phyloP scores from a whole-genome alignment of 1,284 basidiomycete genomes.

The Trametes hirsuta region DNA sequence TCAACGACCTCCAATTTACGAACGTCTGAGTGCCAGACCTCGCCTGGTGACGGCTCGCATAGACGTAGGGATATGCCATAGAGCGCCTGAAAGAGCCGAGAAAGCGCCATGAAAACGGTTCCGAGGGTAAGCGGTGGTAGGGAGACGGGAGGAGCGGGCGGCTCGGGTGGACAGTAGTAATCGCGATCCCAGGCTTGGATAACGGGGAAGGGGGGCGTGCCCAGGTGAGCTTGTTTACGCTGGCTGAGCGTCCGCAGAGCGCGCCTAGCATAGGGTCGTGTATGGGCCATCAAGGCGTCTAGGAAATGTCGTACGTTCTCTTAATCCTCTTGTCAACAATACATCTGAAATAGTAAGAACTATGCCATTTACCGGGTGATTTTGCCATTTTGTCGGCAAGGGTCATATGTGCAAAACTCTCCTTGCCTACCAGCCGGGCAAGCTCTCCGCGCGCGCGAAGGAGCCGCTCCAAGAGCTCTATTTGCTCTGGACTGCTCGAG shows the following conservation, averaged over 20 bases:
- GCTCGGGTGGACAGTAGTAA: conserved; percentile 82
- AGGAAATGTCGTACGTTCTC: conserved; percentile 88
- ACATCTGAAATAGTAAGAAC: no score
- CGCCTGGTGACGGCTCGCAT: conserved; percentile 68
- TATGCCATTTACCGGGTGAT: conserved; percentile 71
- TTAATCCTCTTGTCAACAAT: no score
- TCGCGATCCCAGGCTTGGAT: conserved; percentile 95
- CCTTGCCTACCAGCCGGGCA: conserved; percentile 79
- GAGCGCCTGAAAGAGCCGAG: conserved; percentile 81
- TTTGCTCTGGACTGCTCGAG: conserved; percentile 68
- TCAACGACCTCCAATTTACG: conserved; percentile 93
- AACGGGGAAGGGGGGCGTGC: conserved; percentile 55
- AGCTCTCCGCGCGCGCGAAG: conserved; percentile 78
- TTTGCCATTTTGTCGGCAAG: conserved; percentile 95
- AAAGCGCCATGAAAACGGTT: conserved; percentile 85
- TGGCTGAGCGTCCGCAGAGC: conserved; percentile 75
- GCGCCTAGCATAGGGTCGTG: conserved; percentile 69
- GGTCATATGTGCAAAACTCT: conserved; percentile 84
- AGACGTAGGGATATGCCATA: conserved; percentile 87
- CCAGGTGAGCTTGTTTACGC: conserved; percentile 74
- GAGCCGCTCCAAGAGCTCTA: conserved; percentile 77
- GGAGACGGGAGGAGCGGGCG: conserved; percentile 69
- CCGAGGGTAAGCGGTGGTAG: conserved; percentile 80
- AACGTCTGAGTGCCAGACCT: conserved; percentile 89
- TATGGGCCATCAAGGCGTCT: conserved; percentile 76